Base-by-base conservation (phyloP, 2,329 filamentous ascomycete species). In the Fusarium musae region DNA sequence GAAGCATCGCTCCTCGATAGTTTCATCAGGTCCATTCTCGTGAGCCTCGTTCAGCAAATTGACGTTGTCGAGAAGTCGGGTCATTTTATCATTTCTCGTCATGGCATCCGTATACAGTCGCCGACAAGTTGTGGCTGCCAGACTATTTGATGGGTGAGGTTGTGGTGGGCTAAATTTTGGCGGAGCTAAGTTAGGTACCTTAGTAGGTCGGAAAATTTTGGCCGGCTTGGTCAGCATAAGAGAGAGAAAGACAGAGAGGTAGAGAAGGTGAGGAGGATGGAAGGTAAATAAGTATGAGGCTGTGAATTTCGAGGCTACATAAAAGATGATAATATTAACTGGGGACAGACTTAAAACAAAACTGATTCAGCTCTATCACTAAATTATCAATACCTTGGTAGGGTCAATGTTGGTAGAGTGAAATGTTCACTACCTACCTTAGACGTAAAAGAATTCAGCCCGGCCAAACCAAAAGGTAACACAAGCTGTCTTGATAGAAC, bases 1-100 rank as follows among this genome's bases (percentile, higher is more conserved):
- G 80, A 92, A 91, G 79, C 85, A 87, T 66, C 90, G 85, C 82
- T 92, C 90, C 80, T 92, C 90, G 77, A 91, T 90, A 42, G 87
- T 87, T 78, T 90, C 82, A 37, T 77, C 78, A 17, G 66, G 52
- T 19, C 69, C 71, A 37, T 75, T 76, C 36, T 72, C 69, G 26
- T 63, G 70, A 19, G 59, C 52, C 15, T 76, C 75, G 13, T 59
- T 37, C 19, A 64, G 40, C n/a, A 75, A 39, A 37, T 61, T 67
- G 11, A 63, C 68, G 37, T 75, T 72, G 54, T 81, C 80, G 21
- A 73, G 65, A 39, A 78, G 53, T 53, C 72, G 75, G 17, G 78
- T 77, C 78, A 80, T 79, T 37, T 58, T 59, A 44, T 76, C 70
- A 54, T 69, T 64, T 28, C 69, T 61, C 32, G 61, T 70, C 69